Conservation (phyloP, 2,329 filamentous ascomycete species). For the Exophiala alcalophila region DNA sequence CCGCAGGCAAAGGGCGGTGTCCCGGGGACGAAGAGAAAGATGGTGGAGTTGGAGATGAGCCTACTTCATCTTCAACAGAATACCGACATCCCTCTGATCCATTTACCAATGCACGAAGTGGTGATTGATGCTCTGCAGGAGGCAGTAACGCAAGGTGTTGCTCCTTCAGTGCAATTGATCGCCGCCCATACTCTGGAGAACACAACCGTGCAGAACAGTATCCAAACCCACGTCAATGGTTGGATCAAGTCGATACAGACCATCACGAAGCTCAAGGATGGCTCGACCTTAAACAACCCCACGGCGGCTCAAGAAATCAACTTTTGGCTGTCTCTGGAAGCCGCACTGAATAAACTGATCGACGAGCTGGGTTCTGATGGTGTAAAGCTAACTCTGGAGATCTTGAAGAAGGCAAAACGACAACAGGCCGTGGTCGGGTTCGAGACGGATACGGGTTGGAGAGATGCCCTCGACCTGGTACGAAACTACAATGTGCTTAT, state of each 20-base stretch:
- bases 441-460: constrained; percentile 88
- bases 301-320: constrained; percentile 94
- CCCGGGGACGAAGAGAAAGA: constrained; percentile 93
- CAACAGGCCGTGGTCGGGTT: constrained; percentile 98
- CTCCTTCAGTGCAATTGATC: constrained; percentile 75
- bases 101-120: constrained; percentile 80
- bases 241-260: constrained; percentile 99
- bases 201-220: constrained; percentile 85
- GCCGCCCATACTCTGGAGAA: constrained; percentile 74
- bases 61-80: constrained; percentile 93
- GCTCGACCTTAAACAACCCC: constrained; percentile 49
- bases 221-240: constrained; percentile 89
- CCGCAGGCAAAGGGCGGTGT: constrained; percentile 91
- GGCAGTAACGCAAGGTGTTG: constrained; percentile 63
- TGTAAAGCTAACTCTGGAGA: constrained; percentile 85
- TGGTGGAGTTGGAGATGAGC: constrained; percentile 89
- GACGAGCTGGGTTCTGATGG: constrained; percentile 83
- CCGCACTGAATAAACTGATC: constrained; percentile 86
- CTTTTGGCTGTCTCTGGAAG: constrained; percentile 98
- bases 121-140: constrained; percentile 83
- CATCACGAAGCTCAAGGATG: constrained; percentile 90
- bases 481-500: constrained; percentile 99
- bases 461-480: constrained; percentile 92
- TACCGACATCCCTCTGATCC: constrained; percentile 92
- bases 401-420: constrained; percentile 93